Evolutionary conservation across 805 yeast genomes (phyloP).

Genomic region (Torulaspora microellipsoides): DNA sequence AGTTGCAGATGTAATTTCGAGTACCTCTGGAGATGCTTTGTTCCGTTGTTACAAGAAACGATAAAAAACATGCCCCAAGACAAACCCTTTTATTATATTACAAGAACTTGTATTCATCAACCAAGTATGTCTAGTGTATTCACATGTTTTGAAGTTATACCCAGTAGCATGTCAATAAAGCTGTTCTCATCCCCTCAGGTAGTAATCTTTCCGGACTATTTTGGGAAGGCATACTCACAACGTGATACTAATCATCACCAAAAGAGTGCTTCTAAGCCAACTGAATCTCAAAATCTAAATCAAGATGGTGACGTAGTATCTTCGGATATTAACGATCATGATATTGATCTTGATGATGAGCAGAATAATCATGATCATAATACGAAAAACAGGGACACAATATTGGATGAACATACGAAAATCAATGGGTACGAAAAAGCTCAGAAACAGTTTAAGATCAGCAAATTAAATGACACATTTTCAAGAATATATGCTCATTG

Average conservation of each 20-base stretch:
- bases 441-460: constrained; percentile 11
- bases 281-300: neutral
- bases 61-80: constrained; percentile 8
- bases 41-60: constrained; percentile 15
- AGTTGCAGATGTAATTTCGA: constrained; percentile 18
- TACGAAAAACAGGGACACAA: neutral
- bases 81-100: constrained; percentile 18
- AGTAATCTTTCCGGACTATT: constrained; percentile 18
- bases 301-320: neutral
- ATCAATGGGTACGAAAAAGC: constrained; percentile 10
- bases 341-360: constrained; percentile 2
- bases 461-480: constrained; percentile 13
- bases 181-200: constrained; percentile 14
- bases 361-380: constrained; percentile 2
- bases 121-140: constrained; percentile 21
- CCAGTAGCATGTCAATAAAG: constrained; percentile 9
- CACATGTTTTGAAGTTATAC: constrained; percentile 18
- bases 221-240: constrained; percentile 11
- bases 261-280: neutral
- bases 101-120: constrained; percentile 16
- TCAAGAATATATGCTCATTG: constrained; percentile 10
- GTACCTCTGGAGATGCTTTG: constrained; percentile 20
- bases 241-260: neutral
- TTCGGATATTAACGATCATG: constrained; percentile 1
- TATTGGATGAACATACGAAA: neutral